Conservation (phyloP, 768 basidiomycete species). For the Suillus spraguei region DNA sequence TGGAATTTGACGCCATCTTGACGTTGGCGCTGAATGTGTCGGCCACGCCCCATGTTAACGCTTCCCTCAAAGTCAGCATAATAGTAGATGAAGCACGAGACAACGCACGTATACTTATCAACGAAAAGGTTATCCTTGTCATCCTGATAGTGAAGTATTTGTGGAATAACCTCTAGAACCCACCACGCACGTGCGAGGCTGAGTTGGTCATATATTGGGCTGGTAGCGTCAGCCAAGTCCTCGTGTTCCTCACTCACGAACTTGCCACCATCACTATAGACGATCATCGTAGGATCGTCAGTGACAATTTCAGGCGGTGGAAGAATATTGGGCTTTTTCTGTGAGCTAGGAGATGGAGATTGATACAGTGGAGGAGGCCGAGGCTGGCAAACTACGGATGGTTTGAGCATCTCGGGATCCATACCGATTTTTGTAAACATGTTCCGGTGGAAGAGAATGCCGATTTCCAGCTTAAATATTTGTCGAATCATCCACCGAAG, state of each 20-base stretch:
- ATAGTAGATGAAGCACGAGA: not conserved
- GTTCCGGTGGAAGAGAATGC: conserved; percentile 58
- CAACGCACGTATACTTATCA: conserved; percentile 20
- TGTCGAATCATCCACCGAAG: conserved; percentile 81
- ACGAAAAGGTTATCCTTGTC: conserved; percentile 24
- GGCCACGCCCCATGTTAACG: conserved; percentile 43
- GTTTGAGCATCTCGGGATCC: conserved; percentile 50
- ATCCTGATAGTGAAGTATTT: conserved; percentile 28
- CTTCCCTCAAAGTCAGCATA: conserved; percentile 13
- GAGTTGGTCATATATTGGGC: conserved; percentile 60
- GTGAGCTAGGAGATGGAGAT: conserved; percentile 23
- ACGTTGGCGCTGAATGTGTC: conserved; percentile 43
- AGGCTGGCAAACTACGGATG: not conserved
- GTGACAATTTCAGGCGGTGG: conserved; percentile 22
- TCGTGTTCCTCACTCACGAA: conserved; percentile 59
- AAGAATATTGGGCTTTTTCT: conserved; percentile 14
- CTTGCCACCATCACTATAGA: conserved; percentile 20
- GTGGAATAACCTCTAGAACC: conserved; percentile 61
- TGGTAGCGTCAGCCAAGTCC: conserved; percentile 60
- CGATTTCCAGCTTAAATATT: conserved; percentile 55
- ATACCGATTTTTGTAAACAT: conserved; percentile 47
- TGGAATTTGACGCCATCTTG: conserved; percentile 43
- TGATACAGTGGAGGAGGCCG: conserved; percentile 41
- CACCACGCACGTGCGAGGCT: conserved; percentile 54
- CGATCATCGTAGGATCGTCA: conserved; percentile 17